Evolutionary conservation across 176 grass and related monocot genomes (phyloP), one percentile per base, ranked within the genome.

Genomic region (Oryza glumipatula): DNA sequence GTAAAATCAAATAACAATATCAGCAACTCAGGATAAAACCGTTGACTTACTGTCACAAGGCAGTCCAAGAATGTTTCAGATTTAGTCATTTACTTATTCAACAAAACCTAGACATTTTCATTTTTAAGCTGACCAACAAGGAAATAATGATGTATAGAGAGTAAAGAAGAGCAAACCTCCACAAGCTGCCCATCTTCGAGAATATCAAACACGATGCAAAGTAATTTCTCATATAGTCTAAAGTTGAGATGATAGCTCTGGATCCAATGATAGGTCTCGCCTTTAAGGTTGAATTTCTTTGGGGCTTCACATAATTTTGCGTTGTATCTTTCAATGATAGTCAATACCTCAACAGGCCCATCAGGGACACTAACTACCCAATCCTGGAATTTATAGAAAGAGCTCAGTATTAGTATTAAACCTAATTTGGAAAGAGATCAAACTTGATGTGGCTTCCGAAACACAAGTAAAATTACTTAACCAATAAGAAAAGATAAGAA

Each of bases 131-230:
- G 6, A 41, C 49, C 33, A 91, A 76, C 44, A 60, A 76, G 11
- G 64, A 72, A 30, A 78, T 75, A 58, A 47, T 60, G 65, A 77
- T 12, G 68, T 68, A 32, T 48, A 67, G 12, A 43, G 21, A 58
- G 21, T 38, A 91, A 85, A 76, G 35, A 78, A 85, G 74, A 84
- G 26, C 73, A 80, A 83, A 98, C 95, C 95, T 98, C 90, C 78
- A 98, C 63, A 76, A 98, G 80, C 19, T 95, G 88, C n/a, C 92
- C 92, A 74, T 95, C 92, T 91, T 98, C 95, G 15, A 98, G 95
- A 88, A 95, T 82, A 91, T 98, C 95, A 82, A 98, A 98, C 56
- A 98, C 88, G 82, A 87, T 93, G 78, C 41, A 91, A 72, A 98
- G 92, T 65, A 98, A 84, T 46, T 91, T 98, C 86, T 93, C 92